Evolutionary conservation across 352 stramenopile species (phyloP).

Genomic region (Pythium scleroteichum): DNA sequence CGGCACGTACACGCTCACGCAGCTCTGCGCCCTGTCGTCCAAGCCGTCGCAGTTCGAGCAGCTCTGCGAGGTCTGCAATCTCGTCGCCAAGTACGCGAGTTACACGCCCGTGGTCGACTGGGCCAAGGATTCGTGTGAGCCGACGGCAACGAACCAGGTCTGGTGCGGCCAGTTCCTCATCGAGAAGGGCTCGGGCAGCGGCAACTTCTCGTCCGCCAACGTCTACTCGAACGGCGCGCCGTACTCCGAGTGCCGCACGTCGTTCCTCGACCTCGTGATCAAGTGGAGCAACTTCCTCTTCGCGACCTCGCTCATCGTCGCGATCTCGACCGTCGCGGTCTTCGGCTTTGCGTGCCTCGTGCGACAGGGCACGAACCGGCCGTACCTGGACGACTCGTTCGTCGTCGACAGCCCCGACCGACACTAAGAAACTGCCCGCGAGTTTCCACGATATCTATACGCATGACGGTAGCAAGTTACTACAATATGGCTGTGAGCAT

Average conservation of each 20-base stretch:
- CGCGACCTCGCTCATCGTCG: slow-evolving; percentile 52
- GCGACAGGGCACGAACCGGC: slow-evolving; percentile 31
- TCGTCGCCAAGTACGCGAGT: slow-evolving; percentile 51
- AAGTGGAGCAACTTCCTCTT: slow-evolving; percentile 73
- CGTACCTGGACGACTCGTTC: slow-evolving; percentile 28
- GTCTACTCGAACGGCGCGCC: slow-evolving; percentile 46
- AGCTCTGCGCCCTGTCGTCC: slow-evolving; percentile 40
- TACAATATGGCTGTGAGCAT: no score
- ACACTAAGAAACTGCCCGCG: no score
- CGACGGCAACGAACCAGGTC: slow-evolving; percentile 50
- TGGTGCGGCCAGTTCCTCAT: slow-evolving; percentile 77
- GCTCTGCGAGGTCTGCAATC: slow-evolving; percentile 62
- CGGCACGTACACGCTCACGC: slow-evolving; percentile 60
- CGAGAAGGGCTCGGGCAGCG: slow-evolving; percentile 15
- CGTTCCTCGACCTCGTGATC: slow-evolving; percentile 63
- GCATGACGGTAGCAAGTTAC: no score
- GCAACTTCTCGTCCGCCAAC: slow-evolving; percentile 19
- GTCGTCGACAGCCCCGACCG: slow-evolving; percentile 25
- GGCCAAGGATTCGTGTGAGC: slow-evolving; percentile 55
- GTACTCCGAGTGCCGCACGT: slow-evolving; percentile 64
- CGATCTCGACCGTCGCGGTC: slow-evolving; percentile 47
- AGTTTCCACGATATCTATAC: no score
- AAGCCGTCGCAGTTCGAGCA: slow-evolving; percentile 46
- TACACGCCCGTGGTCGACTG: slow-evolving; percentile 72
- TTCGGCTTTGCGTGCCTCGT: slow-evolving; percentile 63